Base-by-base conservation (phyloP, 129 eudicot species). In the Lactuca sativa region DNA sequence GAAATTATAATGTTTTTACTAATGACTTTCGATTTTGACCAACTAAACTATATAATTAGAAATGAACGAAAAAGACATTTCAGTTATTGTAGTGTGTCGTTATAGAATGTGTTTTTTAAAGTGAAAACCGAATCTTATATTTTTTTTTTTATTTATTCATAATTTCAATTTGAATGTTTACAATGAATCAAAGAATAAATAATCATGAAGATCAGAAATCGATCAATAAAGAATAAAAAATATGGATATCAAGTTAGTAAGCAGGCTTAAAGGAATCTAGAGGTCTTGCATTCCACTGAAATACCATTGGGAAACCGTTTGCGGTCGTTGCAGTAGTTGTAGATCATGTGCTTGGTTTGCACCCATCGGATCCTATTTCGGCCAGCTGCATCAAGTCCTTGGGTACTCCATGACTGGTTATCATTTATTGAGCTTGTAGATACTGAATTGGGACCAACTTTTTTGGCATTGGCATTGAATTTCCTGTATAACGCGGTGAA, bases 351-450 rank as follows among this genome's bases (percentile, higher is more conserved):
- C 57, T 66, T 66, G 59, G 9, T 66, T 34, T 66, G 70, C 30
- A 66, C 70, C 70, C 70, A 66, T 48, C 70, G 40, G 6, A 66
- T 66, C 25, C 70, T 47, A 30, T 66, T 73, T 9, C 71, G 49
- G 3, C 71, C 78, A 2, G 71, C 58, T 9, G 70, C 69, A 37
- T 72, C 77, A 34, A 72, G 21, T 13, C 44, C 77, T 62, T 72
- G 77, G 7, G 77, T 62, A 4, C 54, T 62, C 77, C 77, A 72
- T 62, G 77, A 31, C 16, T 62, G 64, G 78, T 63, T 52, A 14
- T 72, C 11, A 25, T 52, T 74, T 7, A 31, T 9, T 0, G 79
- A 66, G 18, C 12, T 66, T 32, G 66, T 65, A 2, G 77, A 34
- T 62, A 60, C 49, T 56, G 73, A 66, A 44, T 66, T 44, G 9